These are phyloP conservation scores for Candida vaughaniae DNA, from an alignment of 805 yeast genomes.

Conservation along the genomic window DNA sequence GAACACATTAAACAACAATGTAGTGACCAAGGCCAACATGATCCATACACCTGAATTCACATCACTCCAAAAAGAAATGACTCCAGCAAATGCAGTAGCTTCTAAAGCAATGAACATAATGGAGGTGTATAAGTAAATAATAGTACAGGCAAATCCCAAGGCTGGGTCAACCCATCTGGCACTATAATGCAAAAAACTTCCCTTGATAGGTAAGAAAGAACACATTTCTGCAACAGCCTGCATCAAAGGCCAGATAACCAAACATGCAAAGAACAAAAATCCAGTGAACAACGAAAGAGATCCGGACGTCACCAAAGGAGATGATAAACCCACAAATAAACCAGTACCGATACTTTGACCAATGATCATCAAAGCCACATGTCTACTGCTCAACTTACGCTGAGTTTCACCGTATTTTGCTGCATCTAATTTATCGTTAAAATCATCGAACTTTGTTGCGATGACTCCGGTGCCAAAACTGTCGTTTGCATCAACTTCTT, in stretches of 20 bases:
- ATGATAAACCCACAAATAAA: constrained; percentile 30
- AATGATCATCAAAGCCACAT: constrained; percentile 34
- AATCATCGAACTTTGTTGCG: constrained; percentile 15
- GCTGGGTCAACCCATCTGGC: constrained; percentile 38
- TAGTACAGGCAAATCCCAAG: constrained; percentile 32
- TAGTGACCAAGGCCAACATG: constrained; percentile 26
- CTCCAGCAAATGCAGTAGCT: constrained; percentile 30
- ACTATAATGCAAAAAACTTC: constrained; percentile 33
- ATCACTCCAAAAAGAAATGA: constrained; percentile 30
- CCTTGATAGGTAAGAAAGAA: constrained; percentile 34
- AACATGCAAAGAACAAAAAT: constrained; percentile 27
- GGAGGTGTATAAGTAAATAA: constrained; percentile 33
- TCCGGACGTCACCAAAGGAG: constrained; percentile 32
- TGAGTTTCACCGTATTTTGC: constrained; percentile 30
- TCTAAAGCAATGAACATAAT: constrained; percentile 35
- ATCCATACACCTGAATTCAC: constrained; percentile 33
- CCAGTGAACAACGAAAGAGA: constrained; percentile 35
- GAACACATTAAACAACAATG: constrained; percentile 27
- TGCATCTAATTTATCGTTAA: constrained; percentile 25
- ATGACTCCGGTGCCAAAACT: background rate
- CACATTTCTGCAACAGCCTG: constrained; percentile 39
- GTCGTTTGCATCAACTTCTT: background rate
- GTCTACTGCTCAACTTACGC: constrained; percentile 28
- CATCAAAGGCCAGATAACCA: constrained; percentile 36
- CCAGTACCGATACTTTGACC: constrained; percentile 39